Evolutionary conservation across 345 rosid genomes (phyloP).

Genomic region (Dipteronia sinensis): DNA sequence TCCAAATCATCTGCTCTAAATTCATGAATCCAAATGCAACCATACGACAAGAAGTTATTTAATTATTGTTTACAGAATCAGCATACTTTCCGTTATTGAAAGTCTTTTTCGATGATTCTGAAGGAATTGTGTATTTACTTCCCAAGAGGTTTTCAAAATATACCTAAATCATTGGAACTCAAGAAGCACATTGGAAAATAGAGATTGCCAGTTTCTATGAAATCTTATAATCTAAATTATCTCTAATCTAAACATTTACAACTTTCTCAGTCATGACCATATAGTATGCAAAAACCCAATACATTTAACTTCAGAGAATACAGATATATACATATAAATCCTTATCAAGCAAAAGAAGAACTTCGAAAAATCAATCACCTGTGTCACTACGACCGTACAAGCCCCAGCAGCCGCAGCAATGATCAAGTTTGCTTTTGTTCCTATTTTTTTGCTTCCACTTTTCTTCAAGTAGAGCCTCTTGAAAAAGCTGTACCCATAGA

Average conservation of each 20-base stretch:
- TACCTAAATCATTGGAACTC: background rate
- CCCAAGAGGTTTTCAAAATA: background rate
- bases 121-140: background rate
- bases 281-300: background rate
- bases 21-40: background rate
- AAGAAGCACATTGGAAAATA: background rate
- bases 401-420: conserved; percentile 92
- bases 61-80: background rate
- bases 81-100: background rate
- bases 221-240: background rate
- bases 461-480: conserved; percentile 70
- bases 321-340: too few species aligned
- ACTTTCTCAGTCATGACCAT: background rate
- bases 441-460: conserved; percentile 71
- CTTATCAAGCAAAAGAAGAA: too few species aligned
- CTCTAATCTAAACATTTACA: background rate
- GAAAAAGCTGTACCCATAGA: conserved; percentile 86
- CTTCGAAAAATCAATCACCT: conserved; percentile 36
- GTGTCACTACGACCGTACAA: conserved; percentile 74
- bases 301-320: too few species aligned
- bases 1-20: background rate
- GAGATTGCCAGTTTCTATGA: background rate
- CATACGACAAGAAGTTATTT: background rate
- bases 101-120: background rate
- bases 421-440: conserved; percentile 76